Evolutionary conservation across 441 rosid genomes (phyloP), one percentile per base, ranked within the genome.

Genomic region (Populus trichocarpa): DNA sequence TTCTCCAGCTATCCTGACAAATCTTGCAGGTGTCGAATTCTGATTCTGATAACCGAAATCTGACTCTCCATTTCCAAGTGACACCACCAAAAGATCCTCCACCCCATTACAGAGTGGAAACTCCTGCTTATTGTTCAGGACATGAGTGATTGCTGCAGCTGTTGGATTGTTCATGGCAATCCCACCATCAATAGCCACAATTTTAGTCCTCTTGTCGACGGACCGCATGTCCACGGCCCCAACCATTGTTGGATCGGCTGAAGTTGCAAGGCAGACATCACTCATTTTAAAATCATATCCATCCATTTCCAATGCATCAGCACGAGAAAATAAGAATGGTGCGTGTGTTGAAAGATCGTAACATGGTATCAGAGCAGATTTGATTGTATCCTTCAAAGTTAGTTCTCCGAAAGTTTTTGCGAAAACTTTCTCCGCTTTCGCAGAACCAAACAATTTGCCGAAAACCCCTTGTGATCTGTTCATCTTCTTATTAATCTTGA

Each of bases 61-160:
- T 2, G 87, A 85, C 86, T 90, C 97, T 46, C 96, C 97, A n/a
- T 92, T 93, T 18, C 99, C 99, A 5, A 95, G 85, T 33, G 99
- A 95, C 50, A 93, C 79, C 13, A 95, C 99, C 68, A 91, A 40
- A 74, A 95, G 71, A 84, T 93, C 96, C 83, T 90, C 96, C 70
- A 91, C 93, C 9, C 91, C 90, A 18, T 73, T 82, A 8, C 93
- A 93, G 67, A 88, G 85, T 38, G 98, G 99, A 25, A 93, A 95
- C 85, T 95, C 99, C 74, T 82, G 95, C 81, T 93, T 95, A 65
- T 95, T 95, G 63, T 95, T 92, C 11, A 95, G 77, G 74, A 92
- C 98, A 81, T 95, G 99, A 30, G 98, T 93, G 32, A 95, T 88
- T 9, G 99, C 99, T 8, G 93, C 94, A 1, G 98, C 96, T 23